Evolutionary conservation across 2,329 filamentous ascomycete species (phyloP), one percentile per base, ranked within the genome.

Genomic region (Nectriaceae sp.): DNA sequence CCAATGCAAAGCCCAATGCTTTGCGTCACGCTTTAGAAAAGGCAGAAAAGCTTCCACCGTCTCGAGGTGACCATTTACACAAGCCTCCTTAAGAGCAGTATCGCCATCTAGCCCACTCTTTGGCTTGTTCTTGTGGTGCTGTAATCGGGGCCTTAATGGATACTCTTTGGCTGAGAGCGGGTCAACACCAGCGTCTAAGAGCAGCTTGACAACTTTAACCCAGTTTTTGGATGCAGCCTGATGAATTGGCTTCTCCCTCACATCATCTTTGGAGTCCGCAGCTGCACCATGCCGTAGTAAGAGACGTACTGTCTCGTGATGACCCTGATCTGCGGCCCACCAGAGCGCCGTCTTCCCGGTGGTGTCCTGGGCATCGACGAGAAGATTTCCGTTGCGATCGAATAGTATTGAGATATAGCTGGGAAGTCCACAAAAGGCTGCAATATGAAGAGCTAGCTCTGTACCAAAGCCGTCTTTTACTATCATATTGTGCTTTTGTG

Each of bases 321-420:
- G 58, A 0, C 58, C 58, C 24, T 61, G 61, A 4, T 5, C 4
- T 10, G 57, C 54, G 1, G 58, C 57, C 58, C 57, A 61, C n/a
- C 0, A 16, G 21, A 2, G 40, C 38, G n/a, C 59, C n/a, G 52
- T 42, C 16, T 44, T 52, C 2, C 11, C 41, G 16, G 5, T 51
- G 57, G 42, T 5, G 46, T 50, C 11, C n/a, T n/a, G n/a, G n/a
- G n/a, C n/a, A n/a, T n/a, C n/a, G n/a, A n/a, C n/a, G n/a, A n/a
- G n/a, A n/a, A n/a, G n/a, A 37, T 47, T 43, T 33, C 11, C 16
- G 18, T 35, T 3, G 3, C 24, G 31, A 36, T 18, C n/a, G 10
- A 56, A 21, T 1, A 53, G 4, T 6, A n/a, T 15, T 5, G 42
- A 31, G 3, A 56, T 24, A 4, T 40, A 54, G 21, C 41, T n/a